Percentiles rank a stretch among this genome's conserved stretches.
Evolutionary conservation across 2,329 filamentous ascomycete genomes (phyloP).

Genomic region (Claviceps maximensis): DNA sequence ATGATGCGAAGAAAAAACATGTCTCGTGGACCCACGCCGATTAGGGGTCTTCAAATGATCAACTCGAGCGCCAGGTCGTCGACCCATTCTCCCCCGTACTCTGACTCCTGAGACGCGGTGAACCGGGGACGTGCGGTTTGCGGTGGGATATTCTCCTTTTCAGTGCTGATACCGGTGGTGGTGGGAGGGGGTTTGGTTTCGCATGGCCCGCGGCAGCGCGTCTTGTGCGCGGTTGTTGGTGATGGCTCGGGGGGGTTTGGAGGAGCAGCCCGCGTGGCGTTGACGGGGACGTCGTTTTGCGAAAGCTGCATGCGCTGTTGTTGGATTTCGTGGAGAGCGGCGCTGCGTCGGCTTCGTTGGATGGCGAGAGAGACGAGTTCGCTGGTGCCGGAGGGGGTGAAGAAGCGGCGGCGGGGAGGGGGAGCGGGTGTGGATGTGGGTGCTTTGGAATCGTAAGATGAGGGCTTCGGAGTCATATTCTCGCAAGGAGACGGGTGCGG

Average conservation of each 20-base stretch:
- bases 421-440: slow-evolving; percentile 8
- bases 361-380: slow-evolving; percentile 22
- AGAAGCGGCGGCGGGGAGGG: slow-evolving; percentile 18
- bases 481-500: neutral
- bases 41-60: slow-evolving; percentile 6
- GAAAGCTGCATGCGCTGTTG: slow-evolving; percentile 8
- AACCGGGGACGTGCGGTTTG: neutral
- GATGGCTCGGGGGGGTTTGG: neutral
- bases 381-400: slow-evolving; percentile 23
- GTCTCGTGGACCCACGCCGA: neutral
- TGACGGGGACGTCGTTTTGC: slow-evolving; percentile 6
- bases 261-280: neutral
- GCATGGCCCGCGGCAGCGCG: no score
- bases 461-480: neutral
- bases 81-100: slow-evolving; percentile 26
- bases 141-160: slow-evolving; percentile 15
- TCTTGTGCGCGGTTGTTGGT: neutral
- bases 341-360: slow-evolving; percentile 22
- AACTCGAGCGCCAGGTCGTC: slow-evolving; percentile 23
- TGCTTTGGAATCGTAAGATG: slow-evolving; percentile 2
- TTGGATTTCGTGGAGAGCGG: slow-evolving; percentile 18
- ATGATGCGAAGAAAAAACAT: neutral
- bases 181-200: neutral
- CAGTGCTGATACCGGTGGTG: neutral
- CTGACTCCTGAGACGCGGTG: slow-evolving; percentile 22